Base-by-base conservation (phyloP, 345 rosid genomes). In the Jatropha curcas region DNA sequence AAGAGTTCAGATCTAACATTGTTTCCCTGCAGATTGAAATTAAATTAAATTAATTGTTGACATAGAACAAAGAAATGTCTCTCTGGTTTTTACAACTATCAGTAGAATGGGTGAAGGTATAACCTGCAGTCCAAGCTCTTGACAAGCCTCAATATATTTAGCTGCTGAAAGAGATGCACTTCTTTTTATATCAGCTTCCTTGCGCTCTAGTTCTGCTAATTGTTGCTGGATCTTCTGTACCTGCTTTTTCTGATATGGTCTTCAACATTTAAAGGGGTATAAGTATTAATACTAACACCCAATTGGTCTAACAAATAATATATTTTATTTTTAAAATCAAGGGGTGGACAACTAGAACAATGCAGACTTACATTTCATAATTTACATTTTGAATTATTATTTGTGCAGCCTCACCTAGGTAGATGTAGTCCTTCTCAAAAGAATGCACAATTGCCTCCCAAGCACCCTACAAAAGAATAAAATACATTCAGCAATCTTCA, bases 71-170 rank as follows among this genome's bases (percentile, higher is more conserved):
- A 56, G 24, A 56, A 34, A 70, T 28, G 77, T 70, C 43, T 72
- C 65, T 33, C 39, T 55, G 75, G 76, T 65, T 37, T 33, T 14
- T n/a, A 5, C 53, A 74, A 73, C 71, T 51, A 76, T 56, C n/a
- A 27, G 34, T 35, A 62, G 19, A 76, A 43, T 34, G 46, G 19
- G 59, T 56, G 34, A 59, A 53, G 31, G 65, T 57, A 12, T 30
- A 70, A 92, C 98, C 97, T 89, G 94, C 88, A 95, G 84, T 33
- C 99, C 98, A 82, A 95, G 92, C 87, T 91, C 99, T 71, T 91
- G 94, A 79, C 94, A 91, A 78, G 99, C 96, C 75, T 95, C 97
- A 46, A 79, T 87, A 71, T 95, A 95, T 67, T 91, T 92, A 69
- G 90, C 81, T 33, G 98, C 94, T 60, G 99, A 92, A 20, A 89